A percentile compares a stretch with the other conserved stretches of the same genome.
Conservation (phyloP, 768 basidiomycete species). For the Tricholoma furcatifolium region DNA sequence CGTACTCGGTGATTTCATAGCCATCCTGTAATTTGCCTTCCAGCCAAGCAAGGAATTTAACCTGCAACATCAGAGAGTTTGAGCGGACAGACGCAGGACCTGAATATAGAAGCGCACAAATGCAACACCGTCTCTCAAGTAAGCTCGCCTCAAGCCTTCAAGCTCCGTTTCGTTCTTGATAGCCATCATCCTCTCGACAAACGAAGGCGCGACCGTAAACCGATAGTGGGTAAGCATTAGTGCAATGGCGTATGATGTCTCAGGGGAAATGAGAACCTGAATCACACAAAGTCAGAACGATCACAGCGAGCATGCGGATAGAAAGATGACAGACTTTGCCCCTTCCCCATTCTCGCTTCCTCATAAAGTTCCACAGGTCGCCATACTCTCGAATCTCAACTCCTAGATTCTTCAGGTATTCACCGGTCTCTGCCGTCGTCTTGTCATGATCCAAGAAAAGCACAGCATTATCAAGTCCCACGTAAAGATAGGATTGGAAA, state of each 20-base stretch:
- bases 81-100: conserved; percentile 10
- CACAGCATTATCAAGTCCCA: conserved; percentile 59
- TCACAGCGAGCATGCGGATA: neutral
- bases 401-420: conserved; percentile 55
- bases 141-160: conserved; percentile 79
- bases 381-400: conserved; percentile 69
- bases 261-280: conserved; percentile 65
- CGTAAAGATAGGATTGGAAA: conserved; percentile 84
- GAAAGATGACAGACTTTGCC: conserved; percentile 53
- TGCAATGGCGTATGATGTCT: conserved; percentile 81
- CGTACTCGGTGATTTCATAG: conserved; percentile 88
- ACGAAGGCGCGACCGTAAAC: conserved; percentile 70
- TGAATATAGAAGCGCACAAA: conserved; percentile 48
- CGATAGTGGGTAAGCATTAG: conserved; percentile 83
- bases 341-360: conserved; percentile 72
- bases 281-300: conserved; percentile 4
- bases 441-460: conserved; percentile 78
- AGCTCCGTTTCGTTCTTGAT: conserved; percentile 89
- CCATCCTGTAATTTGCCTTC: conserved; percentile 75
- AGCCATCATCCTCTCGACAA: conserved; percentile 75
- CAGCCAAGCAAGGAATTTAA: conserved; percentile 88
- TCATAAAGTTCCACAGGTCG: conserved; percentile 76
- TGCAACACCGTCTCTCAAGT: conserved; percentile 87
- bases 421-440: conserved; percentile 52
- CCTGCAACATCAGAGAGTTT: conserved; percentile 30